Evolutionary conservation across 2,329 filamentous ascomycete genomes (phyloP).

Genomic region (Botrytis medusae): DNA sequence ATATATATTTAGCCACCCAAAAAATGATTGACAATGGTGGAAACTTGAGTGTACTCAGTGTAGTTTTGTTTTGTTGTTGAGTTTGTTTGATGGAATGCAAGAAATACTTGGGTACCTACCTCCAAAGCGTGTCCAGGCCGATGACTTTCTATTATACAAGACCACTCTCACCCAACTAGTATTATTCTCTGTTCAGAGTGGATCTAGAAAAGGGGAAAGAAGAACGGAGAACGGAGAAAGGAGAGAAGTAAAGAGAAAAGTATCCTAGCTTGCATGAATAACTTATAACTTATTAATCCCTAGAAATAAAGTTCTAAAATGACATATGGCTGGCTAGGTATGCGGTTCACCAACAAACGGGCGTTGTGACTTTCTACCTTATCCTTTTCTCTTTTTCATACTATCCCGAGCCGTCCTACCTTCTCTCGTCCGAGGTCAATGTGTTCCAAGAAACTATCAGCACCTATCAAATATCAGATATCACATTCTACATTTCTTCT

Average conservation of each 20-base stretch:
- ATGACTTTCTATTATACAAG: neutral
- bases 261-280: neutral
- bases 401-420: neutral
- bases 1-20: neutral
- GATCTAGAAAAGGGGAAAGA: neutral
- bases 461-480: neutral
- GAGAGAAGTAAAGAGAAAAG: neutral
- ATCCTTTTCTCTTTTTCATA: neutral
- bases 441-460: neutral
- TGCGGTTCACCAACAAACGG: neutral
- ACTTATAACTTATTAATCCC: neutral
- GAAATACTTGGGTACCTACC: neutral
- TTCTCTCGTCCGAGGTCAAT: neutral
- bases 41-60: neutral
- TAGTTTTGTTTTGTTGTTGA: neutral
- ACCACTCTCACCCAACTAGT: neutral
- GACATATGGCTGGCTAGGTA: neutral
- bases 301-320: neutral
- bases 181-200: neutral
- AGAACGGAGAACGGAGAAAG: neutral
- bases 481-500: neutral
- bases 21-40: conserved; percentile 9
- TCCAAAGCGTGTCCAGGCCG: neutral
- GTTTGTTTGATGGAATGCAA: conserved; percentile 1
- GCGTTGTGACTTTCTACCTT: neutral